phyloP scores from a whole-genome alignment of 202 grass and related monocot genomes.

The Eragrostis tef region DNA sequence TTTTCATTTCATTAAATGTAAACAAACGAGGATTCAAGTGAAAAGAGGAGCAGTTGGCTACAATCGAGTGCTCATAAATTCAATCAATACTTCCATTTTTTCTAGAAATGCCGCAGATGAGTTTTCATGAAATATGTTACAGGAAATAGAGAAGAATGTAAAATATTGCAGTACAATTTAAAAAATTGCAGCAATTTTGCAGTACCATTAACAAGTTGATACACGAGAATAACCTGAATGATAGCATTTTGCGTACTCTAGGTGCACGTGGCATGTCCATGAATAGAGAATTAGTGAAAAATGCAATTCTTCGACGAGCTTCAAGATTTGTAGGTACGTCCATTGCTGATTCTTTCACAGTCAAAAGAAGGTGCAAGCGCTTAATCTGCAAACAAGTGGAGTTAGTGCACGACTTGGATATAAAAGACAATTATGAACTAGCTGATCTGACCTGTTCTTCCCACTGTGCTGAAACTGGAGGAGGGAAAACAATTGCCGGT shows the following conservation, averaged over 20 bases:
- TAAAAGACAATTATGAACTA: slow-evolving; percentile 37
- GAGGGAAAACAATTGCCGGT: slow-evolving; percentile 81
- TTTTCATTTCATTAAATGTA: slow-evolving; percentile 2
- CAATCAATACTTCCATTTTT: slow-evolving; percentile 16
- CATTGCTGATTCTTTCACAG: slow-evolving; percentile 95
- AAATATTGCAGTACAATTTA: too few relatives aligned
- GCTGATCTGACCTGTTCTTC: slow-evolving; percentile 80
- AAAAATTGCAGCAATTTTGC: too few relatives aligned
- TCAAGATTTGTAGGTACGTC: slow-evolving; percentile 95
- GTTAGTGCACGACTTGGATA: slow-evolving; percentile 30
- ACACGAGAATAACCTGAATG: slow-evolving; percentile 92
- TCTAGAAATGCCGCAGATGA: background rate
- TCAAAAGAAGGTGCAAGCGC: slow-evolving; percentile 82
- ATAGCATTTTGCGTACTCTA: slow-evolving; percentile 91
- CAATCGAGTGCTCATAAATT: slow-evolving; percentile 3
- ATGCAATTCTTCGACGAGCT: slow-evolving; percentile 93
- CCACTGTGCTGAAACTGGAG: slow-evolving; percentile 80
- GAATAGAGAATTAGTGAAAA: slow-evolving; percentile 98
- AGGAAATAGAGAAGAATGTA: too few relatives aligned
- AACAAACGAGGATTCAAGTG: slow-evolving; percentile 37
- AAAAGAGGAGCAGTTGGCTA: slow-evolving; percentile 4
- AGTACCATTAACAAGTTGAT: too few relatives aligned
- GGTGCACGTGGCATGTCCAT: slow-evolving; percentile 98
- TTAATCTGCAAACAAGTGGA: slow-evolving; percentile 71
- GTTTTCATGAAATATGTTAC: too few relatives aligned